A percentile compares a stretch with the other conserved stretches of the same genome.
Conservation (phyloP, 2,329 filamentous ascomycete species). For the Penicillium frequentans region DNA sequence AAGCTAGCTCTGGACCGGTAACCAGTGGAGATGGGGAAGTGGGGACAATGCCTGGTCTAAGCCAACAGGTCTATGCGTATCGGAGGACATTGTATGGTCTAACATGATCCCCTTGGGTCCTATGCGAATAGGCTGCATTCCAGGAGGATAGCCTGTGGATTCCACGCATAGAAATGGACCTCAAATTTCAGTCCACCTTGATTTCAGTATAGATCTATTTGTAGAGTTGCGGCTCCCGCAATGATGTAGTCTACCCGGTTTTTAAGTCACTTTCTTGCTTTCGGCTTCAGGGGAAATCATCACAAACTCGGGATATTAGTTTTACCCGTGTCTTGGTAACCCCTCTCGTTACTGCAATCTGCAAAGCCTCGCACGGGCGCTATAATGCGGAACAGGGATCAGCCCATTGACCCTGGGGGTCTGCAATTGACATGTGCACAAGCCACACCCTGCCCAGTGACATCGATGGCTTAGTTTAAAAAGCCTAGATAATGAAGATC, state of each 20-base stretch:
- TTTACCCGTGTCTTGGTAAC: neutral
- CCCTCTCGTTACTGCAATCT: neutral
- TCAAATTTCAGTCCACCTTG: neutral
- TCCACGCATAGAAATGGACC: neutral
- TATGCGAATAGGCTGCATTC: conserved; percentile 14
- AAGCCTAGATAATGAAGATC: neutral
- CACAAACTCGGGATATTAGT: neutral
- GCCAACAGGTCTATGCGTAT: neutral
- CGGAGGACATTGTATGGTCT: neutral
- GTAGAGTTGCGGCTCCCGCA: neutral
- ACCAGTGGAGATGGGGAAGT: neutral
- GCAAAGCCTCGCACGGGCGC: conserved; percentile 2
- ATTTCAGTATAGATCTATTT: neutral
- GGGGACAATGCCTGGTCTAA: neutral
- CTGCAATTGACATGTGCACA: conserved; percentile 3
- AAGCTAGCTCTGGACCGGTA: neutral
- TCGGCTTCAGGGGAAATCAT: neutral
- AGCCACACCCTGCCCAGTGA: conserved; percentile 7
- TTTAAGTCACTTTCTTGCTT: neutral
- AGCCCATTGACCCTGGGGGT: neutral
- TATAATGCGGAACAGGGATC: neutral
- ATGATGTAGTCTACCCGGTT: neutral
- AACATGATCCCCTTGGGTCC: neutral
- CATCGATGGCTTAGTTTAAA: conserved; percentile 14
- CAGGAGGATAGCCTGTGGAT: neutral